Percentiles rank a stretch among this genome's conserved stretches.
Conservation (phyloP, 108 stramenopile genomes). For the Skeletonema menzelii region DNA sequence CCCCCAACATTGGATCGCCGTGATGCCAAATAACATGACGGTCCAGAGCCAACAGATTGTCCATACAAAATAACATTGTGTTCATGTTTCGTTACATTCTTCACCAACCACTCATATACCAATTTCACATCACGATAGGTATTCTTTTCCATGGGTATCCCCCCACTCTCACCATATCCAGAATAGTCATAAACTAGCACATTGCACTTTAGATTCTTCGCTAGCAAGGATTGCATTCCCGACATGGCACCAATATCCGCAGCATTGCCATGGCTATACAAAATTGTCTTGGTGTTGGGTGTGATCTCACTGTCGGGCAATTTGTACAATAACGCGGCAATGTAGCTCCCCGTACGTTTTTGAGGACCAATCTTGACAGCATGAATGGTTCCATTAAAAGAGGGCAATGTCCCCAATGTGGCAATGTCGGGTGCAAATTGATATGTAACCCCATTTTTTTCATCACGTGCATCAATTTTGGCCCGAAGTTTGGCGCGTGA, state of each 20-base stretch:
- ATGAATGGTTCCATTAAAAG: constrained; percentile 44
- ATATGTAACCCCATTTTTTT: constrained; percentile 54
- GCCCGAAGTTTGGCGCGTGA: constrained; percentile 68
- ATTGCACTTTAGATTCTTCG: constrained; percentile 67
- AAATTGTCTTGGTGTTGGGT: constrained; percentile 64
- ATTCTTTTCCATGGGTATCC: constrained; percentile 76
- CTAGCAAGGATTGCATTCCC: constrained; percentile 59
- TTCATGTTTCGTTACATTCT: constrained; percentile 40
- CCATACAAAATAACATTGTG: constrained; percentile 84
- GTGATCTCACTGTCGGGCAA: constrained; percentile 36
- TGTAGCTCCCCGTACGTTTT: constrained; percentile 40
- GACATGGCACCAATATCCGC: constrained; percentile 88
- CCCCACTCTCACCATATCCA: constrained; percentile 86
- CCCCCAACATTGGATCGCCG: constrained; percentile 65
- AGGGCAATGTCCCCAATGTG: constrained; percentile 27
- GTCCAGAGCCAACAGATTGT: constrained; percentile 89
- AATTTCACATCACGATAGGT: constrained; percentile 84
- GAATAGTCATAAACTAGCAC: constrained; percentile 88
- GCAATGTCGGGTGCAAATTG: constrained; percentile 49
- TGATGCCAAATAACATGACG: constrained; percentile 74
- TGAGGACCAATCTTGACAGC: constrained; percentile 77
- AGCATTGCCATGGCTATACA: constrained; percentile 92
- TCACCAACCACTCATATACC: constrained; percentile 72
- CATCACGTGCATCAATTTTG: constrained; percentile 58
- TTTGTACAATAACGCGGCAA: constrained; percentile 70